Base-by-base conservation (phyloP, 768 basidiomycete genomes). In the Mycena pura region DNA sequence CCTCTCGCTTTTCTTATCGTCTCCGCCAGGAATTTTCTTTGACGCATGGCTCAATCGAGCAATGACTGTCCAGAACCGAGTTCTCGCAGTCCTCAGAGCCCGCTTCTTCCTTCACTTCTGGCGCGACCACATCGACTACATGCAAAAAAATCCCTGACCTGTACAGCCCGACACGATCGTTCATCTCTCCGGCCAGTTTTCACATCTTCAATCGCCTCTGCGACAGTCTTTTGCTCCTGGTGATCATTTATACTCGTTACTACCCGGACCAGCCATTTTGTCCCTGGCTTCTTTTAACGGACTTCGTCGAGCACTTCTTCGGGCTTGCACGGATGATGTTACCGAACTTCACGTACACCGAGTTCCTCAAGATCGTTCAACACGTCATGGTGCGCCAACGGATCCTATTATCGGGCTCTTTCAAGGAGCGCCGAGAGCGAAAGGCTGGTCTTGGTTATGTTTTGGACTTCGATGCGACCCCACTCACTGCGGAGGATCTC, bases 281-380 rank as follows among this genome's bases (percentile, higher is more conserved):
- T 43, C 66, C 67, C 2, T 69, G 69, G 67, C 25, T 68, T 1
- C 51, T 66, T 11, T 68, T 64, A 1, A 72, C 72, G 0, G 67
- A 68, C 10, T 70, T 71, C 25, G 66, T 73, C 7, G 71, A 73
- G 51, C 71, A 72, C 34, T 72, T 73, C 66, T 73, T 72, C 44
- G 70, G 71, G 0, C 60, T 72, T 9, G 68, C 70, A 3, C 60
- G 66, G 1, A 59, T 66, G 44, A 43, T 73, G 28, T 48, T 73
- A 6, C 69, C 72, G 1, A 67, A 73, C 45, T 73, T 73, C 57
- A 67, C 70, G 3, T 73, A 66, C 36, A 52, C 63, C 1, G 71
- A 73, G 45, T 61, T 73, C 27, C 27, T 70, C 1, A 68, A 68
- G 36, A 61, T 73, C 3, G 60, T 70, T 13, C 63, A 70, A 41